Conservation (phyloP, 2,329 filamentous ascomycete species). For the Alternaria brassicicola region DNA sequence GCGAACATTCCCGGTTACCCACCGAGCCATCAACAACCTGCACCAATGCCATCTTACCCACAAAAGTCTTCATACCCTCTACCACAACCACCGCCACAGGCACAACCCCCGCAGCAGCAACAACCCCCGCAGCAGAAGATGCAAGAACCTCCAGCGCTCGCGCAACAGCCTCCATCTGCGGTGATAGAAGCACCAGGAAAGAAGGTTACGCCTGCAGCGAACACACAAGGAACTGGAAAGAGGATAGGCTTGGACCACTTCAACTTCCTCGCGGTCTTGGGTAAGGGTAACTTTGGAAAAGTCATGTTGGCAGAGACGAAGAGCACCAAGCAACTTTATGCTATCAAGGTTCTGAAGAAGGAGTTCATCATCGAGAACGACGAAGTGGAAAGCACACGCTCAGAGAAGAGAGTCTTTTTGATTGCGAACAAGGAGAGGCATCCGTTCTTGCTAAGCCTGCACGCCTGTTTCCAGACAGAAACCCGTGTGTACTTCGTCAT, state of each 20-base stretch:
- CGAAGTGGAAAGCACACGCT: slow-evolving; percentile 96
- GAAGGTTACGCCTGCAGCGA: slow-evolving; percentile 73
- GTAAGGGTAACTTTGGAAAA: slow-evolving; percentile 99
- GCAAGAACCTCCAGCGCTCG: slow-evolving; percentile 23
- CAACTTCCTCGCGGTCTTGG: slow-evolving; percentile 97
- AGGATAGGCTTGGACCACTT: slow-evolving; percentile 97
- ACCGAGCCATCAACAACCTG: slow-evolving; percentile 40
- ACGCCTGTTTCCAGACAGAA: slow-evolving; percentile 99
- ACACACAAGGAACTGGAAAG: slow-evolving; percentile 71
- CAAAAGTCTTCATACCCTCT: slow-evolving; percentile 45
- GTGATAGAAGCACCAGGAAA: slow-evolving; percentile 44
- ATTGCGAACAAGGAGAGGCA: slow-evolving; percentile 97
- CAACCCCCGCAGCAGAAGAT: slow-evolving; percentile 51
- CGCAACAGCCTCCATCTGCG: slow-evolving; percentile 46
- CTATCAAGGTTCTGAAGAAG: slow-evolving; percentile 99
- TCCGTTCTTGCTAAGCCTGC: slow-evolving; percentile 91
- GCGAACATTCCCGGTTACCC: slow-evolving; percentile 56
- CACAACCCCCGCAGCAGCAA: slow-evolving; percentile 59
- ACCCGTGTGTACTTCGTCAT: slow-evolving; percentile 99
- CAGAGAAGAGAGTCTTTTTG: slow-evolving; percentile 96
- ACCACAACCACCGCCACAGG: slow-evolving; percentile 55
- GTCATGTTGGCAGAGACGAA: slow-evolving; percentile 99
- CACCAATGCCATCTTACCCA: slow-evolving; percentile 39
- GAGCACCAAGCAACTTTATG: slow-evolving; percentile 86
- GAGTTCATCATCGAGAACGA: slow-evolving; percentile 99